Conservation (phyloP, 176 grass and related monocot species). For the Aegilops umbellulata region DNA sequence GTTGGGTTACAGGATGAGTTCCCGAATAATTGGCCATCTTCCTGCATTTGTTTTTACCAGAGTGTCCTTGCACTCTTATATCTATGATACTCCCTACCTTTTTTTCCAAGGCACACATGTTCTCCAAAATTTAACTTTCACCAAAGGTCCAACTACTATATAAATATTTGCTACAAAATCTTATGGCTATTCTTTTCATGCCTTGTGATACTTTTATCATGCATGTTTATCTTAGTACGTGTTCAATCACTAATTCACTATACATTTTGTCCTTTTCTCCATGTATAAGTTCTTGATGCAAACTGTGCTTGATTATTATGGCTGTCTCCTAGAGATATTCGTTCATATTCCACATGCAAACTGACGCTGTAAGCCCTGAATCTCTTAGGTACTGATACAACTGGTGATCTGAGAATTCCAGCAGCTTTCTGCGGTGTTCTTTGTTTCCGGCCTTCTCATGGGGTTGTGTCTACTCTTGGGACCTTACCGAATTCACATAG, state of each 20-base stretch:
- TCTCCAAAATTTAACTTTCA: not conserved
- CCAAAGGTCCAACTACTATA: not conserved
- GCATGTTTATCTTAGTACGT: not conserved
- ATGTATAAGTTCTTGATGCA: conserved; percentile 7
- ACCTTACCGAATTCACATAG: conserved; percentile 80
- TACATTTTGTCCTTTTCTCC: not conserved
- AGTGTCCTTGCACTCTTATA: not conserved
- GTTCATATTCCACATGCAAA: conserved; percentile 14
- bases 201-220: not conserved
- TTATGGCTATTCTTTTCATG: not conserved
- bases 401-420: conserved; percentile 86
- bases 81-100: not conserved
- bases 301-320: conserved; percentile 15
- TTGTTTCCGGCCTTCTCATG: conserved; percentile 93
- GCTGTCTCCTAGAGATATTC: not conserved
- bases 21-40: conserved; percentile 14
- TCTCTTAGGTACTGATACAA: conserved; percentile 75
- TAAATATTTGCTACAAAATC: not conserved
- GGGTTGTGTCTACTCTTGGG: conserved; percentile 68
- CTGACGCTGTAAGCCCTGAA: conserved; percentile 13
- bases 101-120: not conserved
- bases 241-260: not conserved
- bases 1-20: conserved; percentile 3
- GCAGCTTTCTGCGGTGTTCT: conserved; percentile 86
- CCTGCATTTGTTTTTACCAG: not conserved